phyloP scores from a whole-genome alignment of 495 filamentous ascomycete genomes.

The Aspergillus wentii region DNA sequence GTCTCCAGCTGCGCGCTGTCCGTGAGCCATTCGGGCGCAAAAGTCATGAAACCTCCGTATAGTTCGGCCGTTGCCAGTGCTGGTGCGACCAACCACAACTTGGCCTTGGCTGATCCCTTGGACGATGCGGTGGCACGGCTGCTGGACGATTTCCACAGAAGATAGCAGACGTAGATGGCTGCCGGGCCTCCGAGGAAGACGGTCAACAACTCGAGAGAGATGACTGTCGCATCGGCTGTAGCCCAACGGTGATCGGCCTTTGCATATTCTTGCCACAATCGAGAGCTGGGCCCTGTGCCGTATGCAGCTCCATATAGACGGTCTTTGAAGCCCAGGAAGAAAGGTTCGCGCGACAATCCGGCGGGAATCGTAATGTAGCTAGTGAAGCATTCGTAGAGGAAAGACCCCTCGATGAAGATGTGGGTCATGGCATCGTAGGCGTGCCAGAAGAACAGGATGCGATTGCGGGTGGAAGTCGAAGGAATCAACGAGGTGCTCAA shows the following conservation, averaged over 20 bases:
- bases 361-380: conserved; percentile 49
- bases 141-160: conserved; percentile 40
- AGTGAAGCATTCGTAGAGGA: conserved; percentile 90
- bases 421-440: conserved; percentile 88
- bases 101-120: conserved; percentile 42
- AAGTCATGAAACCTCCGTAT: conserved; percentile 97
- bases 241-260: conserved; percentile 84
- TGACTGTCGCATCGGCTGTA: conserved; percentile 67
- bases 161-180: conserved; percentile 64
- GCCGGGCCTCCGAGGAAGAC: conserved; percentile 73
- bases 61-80: conserved; percentile 88
- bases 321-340: conserved; percentile 48
- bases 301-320: conserved; percentile 71
- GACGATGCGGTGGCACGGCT: conserved; percentile 9
- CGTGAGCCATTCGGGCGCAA: conserved; percentile 88
- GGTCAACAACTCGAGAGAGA: conserved; percentile 81
- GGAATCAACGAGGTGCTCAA: conserved; percentile 42
- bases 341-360: conserved; percentile 33
- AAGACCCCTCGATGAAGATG: conserved; percentile 82
- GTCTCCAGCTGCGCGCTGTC: conserved; percentile 72
- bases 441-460: conserved; percentile 91
- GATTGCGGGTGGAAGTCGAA: conserved; percentile 40
- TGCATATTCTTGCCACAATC: conserved; percentile 90
- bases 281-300: conserved; percentile 56
- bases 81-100: conserved; percentile 63